These are phyloP conservation scores for Thermoascus crustaceus DNA, from an alignment of 2,329 filamentous ascomycete genomes.

Conservation along the genomic window DNA sequence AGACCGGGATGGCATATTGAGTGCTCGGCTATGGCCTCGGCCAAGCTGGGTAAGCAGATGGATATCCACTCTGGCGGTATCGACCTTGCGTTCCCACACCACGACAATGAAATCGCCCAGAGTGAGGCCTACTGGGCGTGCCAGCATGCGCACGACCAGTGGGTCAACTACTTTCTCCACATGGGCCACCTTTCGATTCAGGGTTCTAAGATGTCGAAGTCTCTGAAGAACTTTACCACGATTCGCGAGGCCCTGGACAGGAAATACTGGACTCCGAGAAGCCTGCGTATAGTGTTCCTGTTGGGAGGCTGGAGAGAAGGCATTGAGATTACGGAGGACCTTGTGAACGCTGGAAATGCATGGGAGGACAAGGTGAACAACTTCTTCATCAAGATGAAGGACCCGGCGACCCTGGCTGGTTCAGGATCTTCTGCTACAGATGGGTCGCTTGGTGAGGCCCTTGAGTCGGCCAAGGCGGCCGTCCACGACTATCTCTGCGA, in stretches of 20 bases:
- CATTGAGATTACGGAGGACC: constrained; percentile 79
- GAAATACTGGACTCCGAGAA: constrained; percentile 66
- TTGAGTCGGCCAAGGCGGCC: constrained; percentile 49
- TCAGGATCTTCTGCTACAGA: constrained; percentile 23
- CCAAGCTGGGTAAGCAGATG: constrained; percentile 73
- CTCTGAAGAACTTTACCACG: constrained; percentile 90
- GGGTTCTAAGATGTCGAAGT: constrained; percentile 94
- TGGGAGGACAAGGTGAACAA: constrained; percentile 77
- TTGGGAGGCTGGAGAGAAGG: constrained; percentile 85
- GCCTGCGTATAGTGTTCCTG: constrained; percentile 77
- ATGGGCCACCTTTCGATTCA: constrained; percentile 89
- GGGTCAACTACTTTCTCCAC: constrained; percentile 94
- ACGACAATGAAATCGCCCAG: constrained; percentile 87
- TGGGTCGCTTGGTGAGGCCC: constrained; percentile 38
- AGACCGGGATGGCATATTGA: constrained; percentile 96
- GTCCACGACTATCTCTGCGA: constrained; percentile 63
- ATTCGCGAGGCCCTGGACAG: constrained; percentile 70
- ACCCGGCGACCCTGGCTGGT: constrained; percentile 29
- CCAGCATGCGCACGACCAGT: constrained; percentile 49
- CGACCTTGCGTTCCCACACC: constrained; percentile 84
- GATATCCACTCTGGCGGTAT: constrained; percentile 92
- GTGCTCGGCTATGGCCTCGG: constrained; percentile 91
- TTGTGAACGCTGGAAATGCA: constrained; percentile 62
- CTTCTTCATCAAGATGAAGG: constrained; percentile 54
- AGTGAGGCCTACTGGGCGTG: constrained; percentile 71